Conservation (phyloP, 2,329 filamentous ascomycete genomes). For the Didymella sp. region DNA sequence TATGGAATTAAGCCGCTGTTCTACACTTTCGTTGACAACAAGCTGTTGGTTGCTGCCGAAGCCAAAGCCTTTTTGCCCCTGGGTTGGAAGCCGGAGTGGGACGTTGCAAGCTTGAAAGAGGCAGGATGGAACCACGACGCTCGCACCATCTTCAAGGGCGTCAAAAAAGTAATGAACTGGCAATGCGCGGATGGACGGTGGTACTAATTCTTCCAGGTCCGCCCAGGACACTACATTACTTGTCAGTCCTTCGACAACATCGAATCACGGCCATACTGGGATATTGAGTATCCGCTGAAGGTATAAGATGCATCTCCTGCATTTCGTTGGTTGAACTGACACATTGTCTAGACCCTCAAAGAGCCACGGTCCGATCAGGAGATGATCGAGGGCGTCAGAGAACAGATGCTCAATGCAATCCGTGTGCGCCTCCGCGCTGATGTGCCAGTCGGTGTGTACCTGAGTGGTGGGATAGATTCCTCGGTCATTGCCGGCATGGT, state of each 20-base stretch:
- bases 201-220: constrained; percentile 31
- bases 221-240: constrained; percentile 45
- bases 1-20: constrained; percentile 65
- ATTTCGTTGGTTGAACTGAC: not conserved
- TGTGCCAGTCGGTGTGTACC: constrained; percentile 64
- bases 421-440: constrained; percentile 62
- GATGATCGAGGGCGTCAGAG: constrained; percentile 59
- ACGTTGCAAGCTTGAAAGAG: constrained; percentile 55
- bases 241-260: constrained; percentile 47
- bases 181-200: constrained; percentile 8
- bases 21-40: constrained; percentile 53
- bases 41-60: constrained; percentile 60
- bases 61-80: constrained; percentile 61
- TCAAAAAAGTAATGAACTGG: constrained; percentile 44
- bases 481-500: constrained; percentile 64
- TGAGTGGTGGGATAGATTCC: constrained; percentile 65
- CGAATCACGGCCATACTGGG: constrained; percentile 58
- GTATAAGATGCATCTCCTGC: not conserved
- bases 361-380: constrained; percentile 58
- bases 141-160: constrained; percentile 59
- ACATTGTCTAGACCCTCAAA: constrained; percentile 37
- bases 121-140: constrained; percentile 55
- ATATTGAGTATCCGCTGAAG: constrained; percentile 60
- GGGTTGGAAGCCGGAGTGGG: constrained; percentile 61
- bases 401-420: constrained; percentile 60